Evolutionary conservation across 352 stramenopile species (phyloP).

Genomic region (Phytophthora lateralis): DNA sequence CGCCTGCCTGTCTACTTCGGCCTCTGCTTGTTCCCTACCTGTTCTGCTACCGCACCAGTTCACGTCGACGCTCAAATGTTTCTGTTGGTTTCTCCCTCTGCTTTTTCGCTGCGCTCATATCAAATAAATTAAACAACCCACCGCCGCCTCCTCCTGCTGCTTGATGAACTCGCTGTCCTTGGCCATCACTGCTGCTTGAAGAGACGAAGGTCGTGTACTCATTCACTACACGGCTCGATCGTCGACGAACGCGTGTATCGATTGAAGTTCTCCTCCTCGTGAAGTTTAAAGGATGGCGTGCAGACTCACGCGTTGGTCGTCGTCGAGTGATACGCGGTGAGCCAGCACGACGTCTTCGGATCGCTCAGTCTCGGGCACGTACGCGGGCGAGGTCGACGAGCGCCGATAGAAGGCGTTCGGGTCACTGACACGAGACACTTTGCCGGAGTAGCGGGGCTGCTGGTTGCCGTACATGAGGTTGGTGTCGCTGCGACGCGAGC

Average conservation of each 20-base stretch:
- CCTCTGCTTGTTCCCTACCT: conserved; percentile 16
- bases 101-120: conserved; percentile 35
- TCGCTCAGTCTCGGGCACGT: conserved; percentile 39
- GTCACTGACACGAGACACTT: conserved; percentile 49
- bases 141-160: conserved; percentile 5
- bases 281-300: conserved; percentile 63
- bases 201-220: conserved; percentile 13
- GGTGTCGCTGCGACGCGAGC: conserved; percentile 40
- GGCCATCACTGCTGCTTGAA: conserved; percentile 1
- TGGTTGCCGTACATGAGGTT: conserved; percentile 36
- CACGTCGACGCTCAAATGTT: conserved; percentile 22
- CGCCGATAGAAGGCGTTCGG: conserved; percentile 53
- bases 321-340: conserved; percentile 62
- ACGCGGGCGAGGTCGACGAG: conserved; percentile 33
- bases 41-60: conserved; percentile 7
- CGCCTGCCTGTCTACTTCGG: conserved; percentile 17
- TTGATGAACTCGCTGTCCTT: conserved; percentile 4
- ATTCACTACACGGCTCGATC: conserved; percentile 5
- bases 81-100: conserved; percentile 16
- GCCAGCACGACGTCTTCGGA: conserved; percentile 63
- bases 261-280: conserved; percentile 4
- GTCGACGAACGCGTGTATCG: neutral
- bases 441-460: conserved; percentile 31
- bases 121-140: conserved; percentile 49
- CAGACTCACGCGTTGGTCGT: conserved; percentile 65